Percentiles rank a stretch among this genome's conserved stretches.
These are phyloP conservation scores for Amanita muscaria DNA, from an alignment of 768 basidiomycete species.

Conservation along the genomic window DNA sequence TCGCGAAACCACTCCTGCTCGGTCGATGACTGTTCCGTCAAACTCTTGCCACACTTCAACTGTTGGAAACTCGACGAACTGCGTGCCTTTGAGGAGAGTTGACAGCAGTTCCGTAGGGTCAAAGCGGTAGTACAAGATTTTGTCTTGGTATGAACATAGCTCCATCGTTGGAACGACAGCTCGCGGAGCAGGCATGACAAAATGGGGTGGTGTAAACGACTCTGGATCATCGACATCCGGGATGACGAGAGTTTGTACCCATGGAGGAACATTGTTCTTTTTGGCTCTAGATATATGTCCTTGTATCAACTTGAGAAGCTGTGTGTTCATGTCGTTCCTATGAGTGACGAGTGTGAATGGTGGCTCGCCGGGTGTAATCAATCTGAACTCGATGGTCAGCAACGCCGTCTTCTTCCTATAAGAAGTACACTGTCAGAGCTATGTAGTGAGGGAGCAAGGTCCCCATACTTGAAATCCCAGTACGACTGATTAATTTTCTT, in stretches of 20 bases:
- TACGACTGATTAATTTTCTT: constrained; percentile 70
- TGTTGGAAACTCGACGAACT: constrained; percentile 79
- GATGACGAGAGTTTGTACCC: constrained; percentile 45
- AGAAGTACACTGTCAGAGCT: constrained; percentile 3
- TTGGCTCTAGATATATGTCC: constrained; percentile 33
- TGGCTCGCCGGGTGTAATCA: constrained; percentile 38
- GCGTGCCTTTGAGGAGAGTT: constrained; percentile 42
- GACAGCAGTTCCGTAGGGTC: constrained; percentile 41
- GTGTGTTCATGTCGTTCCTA: constrained; percentile 40
- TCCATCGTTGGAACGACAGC: constrained; percentile 21
- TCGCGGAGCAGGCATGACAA: constrained; percentile 44
- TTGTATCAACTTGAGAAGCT: constrained; percentile 45
- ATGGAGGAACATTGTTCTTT: constrained; percentile 40
- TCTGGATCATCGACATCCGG: constrained; percentile 50
- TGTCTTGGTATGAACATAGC: constrained; percentile 16
- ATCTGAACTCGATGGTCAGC: constrained; percentile 66
- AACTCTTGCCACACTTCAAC: constrained; percentile 75
- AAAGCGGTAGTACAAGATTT: constrained; percentile 45
- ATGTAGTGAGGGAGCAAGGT: constrained; percentile 7
- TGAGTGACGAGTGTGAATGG: constrained; percentile 56
- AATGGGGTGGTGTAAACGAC: constrained; percentile 47
- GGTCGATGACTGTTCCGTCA: constrained; percentile 49
- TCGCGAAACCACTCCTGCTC: constrained; percentile 34
- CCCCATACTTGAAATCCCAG: constrained; percentile 67
- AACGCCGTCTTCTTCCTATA: constrained; percentile 57